These are phyloP conservation scores for Astragalus glycyphyllos DNA, from an alignment of 306 rosid genomes.

Conservation along the genomic window DNA sequence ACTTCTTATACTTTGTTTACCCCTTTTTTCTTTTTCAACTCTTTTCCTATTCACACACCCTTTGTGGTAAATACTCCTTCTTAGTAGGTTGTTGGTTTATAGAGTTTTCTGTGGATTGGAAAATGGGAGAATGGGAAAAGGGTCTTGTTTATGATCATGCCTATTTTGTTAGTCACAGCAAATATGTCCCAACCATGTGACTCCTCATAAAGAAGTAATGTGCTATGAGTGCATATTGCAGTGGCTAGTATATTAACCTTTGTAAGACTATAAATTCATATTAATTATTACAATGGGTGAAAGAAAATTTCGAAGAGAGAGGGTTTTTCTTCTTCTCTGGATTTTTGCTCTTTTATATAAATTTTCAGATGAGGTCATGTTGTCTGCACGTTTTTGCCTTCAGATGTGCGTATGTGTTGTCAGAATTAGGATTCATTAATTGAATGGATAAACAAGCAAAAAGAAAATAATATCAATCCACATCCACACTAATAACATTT, in stretches of 20 bases:
- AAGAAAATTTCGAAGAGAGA: background rate
- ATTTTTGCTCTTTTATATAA: background rate
- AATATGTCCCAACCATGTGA: constrained; percentile 48
- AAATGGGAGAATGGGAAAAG: background rate
- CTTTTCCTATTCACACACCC: constrained; percentile 54
- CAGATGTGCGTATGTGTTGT: background rate
- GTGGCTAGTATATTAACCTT: constrained; percentile 5
- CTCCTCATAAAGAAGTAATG: constrained; percentile 35
- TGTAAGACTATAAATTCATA: background rate
- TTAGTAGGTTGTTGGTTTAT: constrained; percentile 35
- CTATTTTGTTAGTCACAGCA: constrained; percentile 42
- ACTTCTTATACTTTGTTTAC: constrained; percentile 36
- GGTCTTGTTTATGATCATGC: constrained; percentile 17
- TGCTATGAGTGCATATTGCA: constrained; percentile 7
- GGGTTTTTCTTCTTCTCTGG: background rate
- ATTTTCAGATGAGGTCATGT: background rate
- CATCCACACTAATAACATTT: no score
- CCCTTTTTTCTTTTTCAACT: constrained; percentile 33
- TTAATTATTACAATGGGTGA: background rate
- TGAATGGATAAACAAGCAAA: no score
- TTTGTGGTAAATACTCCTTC: constrained; percentile 44
- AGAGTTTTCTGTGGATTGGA: constrained; percentile 9
- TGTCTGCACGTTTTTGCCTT: constrained; percentile 11
- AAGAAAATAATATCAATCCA: no score
- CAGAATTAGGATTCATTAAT: background rate